Base-by-base conservation (phyloP, 441 rosid species). In the Brassica hybrid region DNA sequence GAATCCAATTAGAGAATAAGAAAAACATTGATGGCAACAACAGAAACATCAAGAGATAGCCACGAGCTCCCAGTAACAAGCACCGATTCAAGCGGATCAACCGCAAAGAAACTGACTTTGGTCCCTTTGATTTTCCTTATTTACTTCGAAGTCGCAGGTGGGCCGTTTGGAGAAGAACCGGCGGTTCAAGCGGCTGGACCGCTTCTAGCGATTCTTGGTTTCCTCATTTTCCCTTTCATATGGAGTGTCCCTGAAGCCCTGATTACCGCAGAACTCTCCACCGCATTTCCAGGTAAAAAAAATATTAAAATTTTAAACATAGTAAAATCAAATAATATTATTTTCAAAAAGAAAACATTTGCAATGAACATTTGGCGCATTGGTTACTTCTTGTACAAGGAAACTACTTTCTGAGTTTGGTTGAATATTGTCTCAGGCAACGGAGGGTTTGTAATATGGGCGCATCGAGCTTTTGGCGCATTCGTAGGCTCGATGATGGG, bases 361-460 rank as follows among this genome's bases (percentile, higher is more conserved):
- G 1, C 23, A 21, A 21, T 21, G 23, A 21, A 21, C 23, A 21
- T 21, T 21, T 1, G 23, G 23, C n/a, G n/a, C n/a, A n/a, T n/a
- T n/a, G 27, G 27, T 27, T 27, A 27, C 32, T 27, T 27, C 32
- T 27, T 27, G 32, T 27, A 27, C 32, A 27, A 27, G 32, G 3
- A 27, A 27, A 27, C 32, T 27, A 27, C 32, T 27, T 27, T 27
- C 32, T 27, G 3, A 27, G 32, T 27, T 27, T 27, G 32, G 3
- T 27, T 27, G 32, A 27, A 27, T 27, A 27, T 34, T 56, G 34
- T 41, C 7, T 61, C 8, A 74, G 98, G 95, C 11, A 85, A 93
- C 7, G 98, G 97, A 11, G 95, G 98, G 3, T 91, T 88, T 23
- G 94, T 93, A 7, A 81, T 91, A 54, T 93, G 98, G 97, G 98